A percentile compares a stretch with the other conserved stretches of the same genome.
phyloP scores from a whole-genome alignment of 768 basidiomycete species.

The Auriscalpium orientale region DNA sequence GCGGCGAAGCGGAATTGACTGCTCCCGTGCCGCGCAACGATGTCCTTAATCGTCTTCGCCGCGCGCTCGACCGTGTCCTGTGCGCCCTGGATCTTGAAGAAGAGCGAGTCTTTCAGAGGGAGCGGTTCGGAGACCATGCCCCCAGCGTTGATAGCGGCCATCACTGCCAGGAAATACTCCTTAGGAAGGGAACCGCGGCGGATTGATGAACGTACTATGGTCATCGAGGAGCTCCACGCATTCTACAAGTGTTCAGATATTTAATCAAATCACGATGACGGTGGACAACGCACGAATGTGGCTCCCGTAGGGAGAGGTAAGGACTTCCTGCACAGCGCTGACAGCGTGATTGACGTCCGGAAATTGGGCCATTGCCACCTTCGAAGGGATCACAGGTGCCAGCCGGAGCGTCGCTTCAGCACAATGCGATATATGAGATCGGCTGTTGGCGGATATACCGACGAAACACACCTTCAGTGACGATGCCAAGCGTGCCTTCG shows the following conservation, averaged over 20 bases:
- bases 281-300: conserved; percentile 75
- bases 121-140: conserved; percentile 55
- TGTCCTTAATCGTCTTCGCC: conserved; percentile 46
- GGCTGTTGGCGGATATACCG: too few relatives aligned
- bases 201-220: conserved; percentile 40
- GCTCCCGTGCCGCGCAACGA: conserved; percentile 58
- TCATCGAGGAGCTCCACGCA: conserved; percentile 87
- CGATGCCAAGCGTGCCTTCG: conserved; percentile 83
- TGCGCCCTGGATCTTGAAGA: conserved; percentile 90
- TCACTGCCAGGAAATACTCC: conserved; percentile 40
- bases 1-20: conserved; percentile 64
- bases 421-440: too few relatives aligned
- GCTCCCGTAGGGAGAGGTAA: conserved; percentile 57
- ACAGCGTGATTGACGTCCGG: conserved; percentile 71
- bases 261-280: neutral
- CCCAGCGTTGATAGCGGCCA: conserved; percentile 65
- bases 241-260: too few relatives aligned
- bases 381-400: conserved; percentile 72
- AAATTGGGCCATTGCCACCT: conserved; percentile 86
- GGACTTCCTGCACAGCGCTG: conserved; percentile 73
- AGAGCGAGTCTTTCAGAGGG: conserved; percentile 70
- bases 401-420: conserved; percentile 82
- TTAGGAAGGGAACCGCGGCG: too few relatives aligned
- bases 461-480: conserved; percentile 61
- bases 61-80: conserved; percentile 48